phyloP scores from a whole-genome alignment of 2,329 filamentous ascomycete genomes.

The Alternaria gansuensis region DNA sequence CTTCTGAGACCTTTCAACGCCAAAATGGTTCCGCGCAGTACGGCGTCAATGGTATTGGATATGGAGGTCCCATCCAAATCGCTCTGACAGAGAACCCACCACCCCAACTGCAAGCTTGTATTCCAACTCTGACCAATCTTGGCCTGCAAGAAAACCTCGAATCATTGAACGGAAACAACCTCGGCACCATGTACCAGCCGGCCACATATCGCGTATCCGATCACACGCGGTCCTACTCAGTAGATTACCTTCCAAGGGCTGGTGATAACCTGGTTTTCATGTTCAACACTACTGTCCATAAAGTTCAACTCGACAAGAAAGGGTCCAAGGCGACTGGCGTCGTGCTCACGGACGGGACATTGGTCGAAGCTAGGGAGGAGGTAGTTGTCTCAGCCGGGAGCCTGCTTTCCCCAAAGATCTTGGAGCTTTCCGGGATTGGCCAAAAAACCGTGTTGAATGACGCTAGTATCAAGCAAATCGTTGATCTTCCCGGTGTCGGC shows the following conservation, averaged over 20 bases:
- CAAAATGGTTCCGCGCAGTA: constrained; percentile 30
- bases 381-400: constrained; percentile 37
- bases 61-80: constrained; percentile 43
- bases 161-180: constrained; percentile 60
- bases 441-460: constrained; percentile 18
- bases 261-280: constrained; percentile 55
- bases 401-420: constrained; percentile 30
- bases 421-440: constrained; percentile 38
- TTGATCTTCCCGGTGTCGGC: constrained; percentile 32
- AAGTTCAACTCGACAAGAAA: constrained; percentile 45
- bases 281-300: constrained; percentile 49
- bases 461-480: constrained; percentile 25
- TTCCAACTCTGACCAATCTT: constrained; percentile 58
- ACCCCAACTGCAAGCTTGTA: constrained; percentile 55
- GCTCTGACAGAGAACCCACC: constrained; percentile 55
- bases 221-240: constrained; percentile 60
- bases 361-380: constrained; percentile 41
- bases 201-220: constrained; percentile 59
- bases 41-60: constrained; percentile 36
- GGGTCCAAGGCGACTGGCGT: constrained; percentile 38
- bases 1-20: constrained; percentile 40
- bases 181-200: constrained; percentile 60
- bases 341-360: constrained; percentile 32
- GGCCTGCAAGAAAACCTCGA: constrained; percentile 54
- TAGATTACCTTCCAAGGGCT: constrained; percentile 54